These are phyloP conservation scores for Rhynchosporium agropyri DNA, from an alignment of 2,329 filamentous ascomycete species.

Conservation along the genomic window DNA sequence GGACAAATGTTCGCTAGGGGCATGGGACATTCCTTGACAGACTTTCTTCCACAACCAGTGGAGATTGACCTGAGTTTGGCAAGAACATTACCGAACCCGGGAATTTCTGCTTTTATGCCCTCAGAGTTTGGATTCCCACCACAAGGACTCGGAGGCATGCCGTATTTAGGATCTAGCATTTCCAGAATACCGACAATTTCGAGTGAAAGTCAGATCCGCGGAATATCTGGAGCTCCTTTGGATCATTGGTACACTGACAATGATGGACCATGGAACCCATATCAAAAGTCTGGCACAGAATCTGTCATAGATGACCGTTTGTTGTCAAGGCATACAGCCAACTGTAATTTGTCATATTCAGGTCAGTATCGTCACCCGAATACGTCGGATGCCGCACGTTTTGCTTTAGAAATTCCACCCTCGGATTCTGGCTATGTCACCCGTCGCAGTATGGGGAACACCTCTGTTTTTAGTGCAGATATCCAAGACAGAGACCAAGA, in stretches of 20 bases:
- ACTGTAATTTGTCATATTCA: conserved; percentile 33
- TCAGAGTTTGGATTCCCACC: conserved; percentile 33
- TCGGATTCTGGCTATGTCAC: conserved; percentile 44
- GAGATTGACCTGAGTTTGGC: conserved; percentile 39
- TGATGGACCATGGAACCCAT: conserved; percentile 49
- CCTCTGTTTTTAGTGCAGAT: conserved; percentile 41
- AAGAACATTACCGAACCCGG: conserved; percentile 38
- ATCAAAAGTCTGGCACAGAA: conserved; percentile 43
- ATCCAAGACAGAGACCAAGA: conserved; percentile 39
- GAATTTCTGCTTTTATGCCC: conserved; percentile 20
- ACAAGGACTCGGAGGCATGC: conserved; percentile 33
- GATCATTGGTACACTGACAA: conserved; percentile 45
- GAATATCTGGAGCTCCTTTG: conserved; percentile 36
- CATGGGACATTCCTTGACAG: conserved; percentile 37
- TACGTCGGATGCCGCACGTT: conserved; percentile 35
- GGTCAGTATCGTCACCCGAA: conserved; percentile 41
- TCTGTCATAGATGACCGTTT: conserved; percentile 31
- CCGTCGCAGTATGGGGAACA: conserved; percentile 39
- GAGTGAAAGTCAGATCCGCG: conserved; percentile 30
- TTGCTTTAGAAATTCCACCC: conserved; percentile 36
- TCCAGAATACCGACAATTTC: conserved; percentile 31
- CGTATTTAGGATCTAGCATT: conserved; percentile 32
- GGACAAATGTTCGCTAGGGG: conserved; percentile 35
- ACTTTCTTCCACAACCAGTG: conserved; percentile 37
- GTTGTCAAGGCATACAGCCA: conserved; percentile 33